phyloP scores from a whole-genome alignment of 2,329 filamentous ascomycete genomes.

The Juglanconis sp. region DNA sequence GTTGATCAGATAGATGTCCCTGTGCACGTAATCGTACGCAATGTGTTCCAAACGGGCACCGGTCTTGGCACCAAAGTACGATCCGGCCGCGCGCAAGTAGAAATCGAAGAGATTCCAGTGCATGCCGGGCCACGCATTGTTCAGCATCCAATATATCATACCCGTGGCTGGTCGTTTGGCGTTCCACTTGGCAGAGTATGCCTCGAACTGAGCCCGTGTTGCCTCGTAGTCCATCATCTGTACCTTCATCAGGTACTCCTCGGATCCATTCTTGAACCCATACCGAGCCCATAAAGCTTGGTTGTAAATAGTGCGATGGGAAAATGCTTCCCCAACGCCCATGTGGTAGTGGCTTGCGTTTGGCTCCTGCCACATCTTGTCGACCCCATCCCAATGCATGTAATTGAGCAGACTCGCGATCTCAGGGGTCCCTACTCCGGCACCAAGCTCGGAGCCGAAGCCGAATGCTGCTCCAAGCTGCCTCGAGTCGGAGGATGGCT shows the following conservation, averaged over 20 bases:
- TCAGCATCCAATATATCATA: constrained; percentile 66
- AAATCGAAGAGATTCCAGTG: constrained; percentile 66
- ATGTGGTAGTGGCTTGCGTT: constrained; percentile 57
- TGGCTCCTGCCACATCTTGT: constrained; percentile 54
- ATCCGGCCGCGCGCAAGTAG: constrained; percentile 55
- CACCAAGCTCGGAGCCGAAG: constrained; percentile 60
- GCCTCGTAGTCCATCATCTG: constrained; percentile 65
- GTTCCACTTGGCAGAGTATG: constrained; percentile 49
- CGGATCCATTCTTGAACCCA: constrained; percentile 47
- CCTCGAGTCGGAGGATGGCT: constrained; percentile 29
- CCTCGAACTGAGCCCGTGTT: constrained; percentile 57
- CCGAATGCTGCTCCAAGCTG: constrained; percentile 57
- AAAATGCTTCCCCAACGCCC: constrained; percentile 55
- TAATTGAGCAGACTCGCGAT: constrained; percentile 52
- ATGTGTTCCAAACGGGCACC: constrained; percentile 50
- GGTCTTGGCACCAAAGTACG: constrained; percentile 58
- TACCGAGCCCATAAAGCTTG: constrained; percentile 49
- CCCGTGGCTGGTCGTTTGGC: constrained; percentile 53
- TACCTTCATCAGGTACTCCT: constrained; percentile 57
- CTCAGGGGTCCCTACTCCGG: constrained; percentile 61
- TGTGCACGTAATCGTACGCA: constrained; percentile 49
- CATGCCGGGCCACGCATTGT: constrained; percentile 61
- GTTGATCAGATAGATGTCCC: constrained; percentile 52
- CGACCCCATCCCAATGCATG: constrained; percentile 45
- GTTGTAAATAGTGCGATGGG: constrained; percentile 57